phyloP scores from a whole-genome alignment of 1,139 yeast genomes.

The Lodderomyces elongisporus region DNA sequence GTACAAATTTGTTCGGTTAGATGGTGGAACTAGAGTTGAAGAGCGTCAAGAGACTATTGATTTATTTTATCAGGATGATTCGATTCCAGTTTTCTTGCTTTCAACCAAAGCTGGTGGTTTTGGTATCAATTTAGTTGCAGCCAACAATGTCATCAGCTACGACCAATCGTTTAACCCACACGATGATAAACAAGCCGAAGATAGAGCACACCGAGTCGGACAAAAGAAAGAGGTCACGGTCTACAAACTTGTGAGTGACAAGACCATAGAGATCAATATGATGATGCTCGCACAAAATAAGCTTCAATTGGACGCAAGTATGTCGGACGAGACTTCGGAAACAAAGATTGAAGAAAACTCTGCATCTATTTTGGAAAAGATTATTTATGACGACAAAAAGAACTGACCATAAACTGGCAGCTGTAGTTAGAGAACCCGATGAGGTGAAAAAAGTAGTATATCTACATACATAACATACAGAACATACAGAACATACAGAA shows the following conservation, averaged over 20 bases:
- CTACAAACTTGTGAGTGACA: slow-evolving; percentile 64
- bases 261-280: slow-evolving; percentile 87
- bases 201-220: slow-evolving; percentile 96
- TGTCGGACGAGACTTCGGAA: slow-evolving; percentile 40
- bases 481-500: too few relatives aligned
- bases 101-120: slow-evolving; percentile 98
- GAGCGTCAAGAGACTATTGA: slow-evolving; percentile 90
- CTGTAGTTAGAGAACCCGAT: too few relatives aligned
- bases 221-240: slow-evolving; percentile 86
- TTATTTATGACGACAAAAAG: slow-evolving; percentile 27
- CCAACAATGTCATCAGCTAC: slow-evolving; percentile 84
- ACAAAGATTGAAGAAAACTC: slow-evolving; percentile 48
- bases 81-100: slow-evolving; percentile 78
- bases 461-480: too few relatives aligned
- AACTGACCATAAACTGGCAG: too few relatives aligned
- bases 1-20: slow-evolving; percentile 76
- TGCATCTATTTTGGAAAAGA: slow-evolving; percentile 48
- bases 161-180: slow-evolving; percentile 97
- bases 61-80: slow-evolving; percentile 74
- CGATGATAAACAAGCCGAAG: slow-evolving; percentile 98
- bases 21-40: slow-evolving; percentile 92
- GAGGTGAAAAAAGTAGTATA: too few relatives aligned
- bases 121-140: slow-evolving; percentile 94
- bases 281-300: slow-evolving; percentile 83
- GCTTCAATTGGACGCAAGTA: slow-evolving; percentile 75